Evolutionary conservation across 805 yeast genomes (phyloP), one percentile per base, ranked within the genome.

Genomic region (Scheffersomyces lignosus): DNA sequence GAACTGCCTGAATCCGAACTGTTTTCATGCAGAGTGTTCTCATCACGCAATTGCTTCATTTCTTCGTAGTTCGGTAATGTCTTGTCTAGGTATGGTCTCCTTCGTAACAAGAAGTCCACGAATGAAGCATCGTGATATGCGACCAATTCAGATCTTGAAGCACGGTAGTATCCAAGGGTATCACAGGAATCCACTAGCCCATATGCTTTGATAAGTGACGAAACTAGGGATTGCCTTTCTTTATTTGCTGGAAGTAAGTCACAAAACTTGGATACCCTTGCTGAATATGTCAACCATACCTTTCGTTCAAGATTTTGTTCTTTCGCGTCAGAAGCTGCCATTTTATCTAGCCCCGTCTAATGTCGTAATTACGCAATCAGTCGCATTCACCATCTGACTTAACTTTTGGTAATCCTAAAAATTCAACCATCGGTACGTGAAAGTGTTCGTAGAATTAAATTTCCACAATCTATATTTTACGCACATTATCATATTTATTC

Each of bases 241-340:
- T 53, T 52, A 49, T 80, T 80, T 0, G 83, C 62, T 1, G 85
- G 85, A 2, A 80, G 58, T 20, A 58, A 41, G 40, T 78, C 81
- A 28, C 59, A 48, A 18, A 58, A 27, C 9, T 34, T 31, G 6
- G 56, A 35, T 14, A 49, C 40, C n/a, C 36, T 33, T 2, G 36
- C 41, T 8, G 59, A 52, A 5, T 46, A 49, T 4, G 56, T 47
- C 6, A 58, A 31, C 48, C 49, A 53, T 17, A 57, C 57, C 8
- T 39, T 40, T 35, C 61, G 34, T 18, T 35, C 15, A 10, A 20
- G 7, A 20, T 7, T 10, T 20, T 20, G 7, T 20, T 20, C 24
- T 7, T 20, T 20, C n/a, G n/a, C n/a, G n/a, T n/a, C n/a, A n/a
- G n/a, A n/a, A n/a, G n/a, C n/a, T n/a, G n/a, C n/a, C n/a, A n/a